Base-by-base conservation (phyloP, 768 basidiomycete species). In the Suillus variegatus region DNA sequence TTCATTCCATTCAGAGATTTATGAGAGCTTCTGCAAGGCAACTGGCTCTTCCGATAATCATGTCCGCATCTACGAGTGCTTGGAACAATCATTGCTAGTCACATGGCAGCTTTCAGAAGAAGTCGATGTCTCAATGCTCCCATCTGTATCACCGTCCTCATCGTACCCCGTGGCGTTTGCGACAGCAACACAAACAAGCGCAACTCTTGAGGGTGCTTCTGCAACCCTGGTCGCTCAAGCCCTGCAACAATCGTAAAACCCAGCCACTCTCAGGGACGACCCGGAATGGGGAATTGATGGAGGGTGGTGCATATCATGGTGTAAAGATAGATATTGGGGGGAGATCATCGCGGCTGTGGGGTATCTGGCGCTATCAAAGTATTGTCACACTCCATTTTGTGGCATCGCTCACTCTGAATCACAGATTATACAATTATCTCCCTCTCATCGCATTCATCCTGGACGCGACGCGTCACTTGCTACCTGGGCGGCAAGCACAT, bases 291-390 rank as follows among this genome's bases (percentile, higher is more conserved):
- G 0, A 88, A 86, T 69, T 3, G 90, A 94, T 63, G 94, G 94
- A 4, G 96, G 93, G 1, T 97, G 95, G 95, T 91, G 89, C 64
- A 77, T 99, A 51, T 91, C 91, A 9, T 99, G 96, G 95, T 98
- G 96, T 77, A 94, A 94, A 73, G 97, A 99, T 71, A 84, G 86
- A 66, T 97, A 95, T 77, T 97, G 95, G 95, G 97, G 97, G 2
- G 93, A 95, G 73, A 73, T 97, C 22, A 81, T 98, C 57, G 95
- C 94, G 86, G 88, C 2, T 86, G 85, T 62, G 95, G 95, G 1
- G 82, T 86, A 1, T 85, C 81, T 65, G 92, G 93, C 0, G 77
- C 87, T 25, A 81, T 98, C 52, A 95, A 97, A 76, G 94, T 95
- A 51, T 20, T 47, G 49, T 40, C 13, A 35, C 20, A 41, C 41